Conservation (phyloP, 2,329 filamentous ascomycete species). For the Beauveria rudraprayagi region DNA sequence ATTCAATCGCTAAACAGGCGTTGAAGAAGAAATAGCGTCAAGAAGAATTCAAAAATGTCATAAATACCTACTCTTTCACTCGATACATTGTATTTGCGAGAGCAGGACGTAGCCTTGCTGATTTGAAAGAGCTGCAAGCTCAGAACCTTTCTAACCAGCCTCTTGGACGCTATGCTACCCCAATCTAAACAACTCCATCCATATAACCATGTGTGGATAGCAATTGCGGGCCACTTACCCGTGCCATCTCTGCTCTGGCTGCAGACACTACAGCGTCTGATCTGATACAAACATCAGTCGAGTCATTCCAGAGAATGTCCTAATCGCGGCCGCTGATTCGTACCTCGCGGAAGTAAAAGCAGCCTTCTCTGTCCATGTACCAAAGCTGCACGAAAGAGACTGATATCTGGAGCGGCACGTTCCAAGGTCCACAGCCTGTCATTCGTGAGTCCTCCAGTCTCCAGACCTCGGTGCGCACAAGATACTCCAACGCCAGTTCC, state of each 20-base stretch:
- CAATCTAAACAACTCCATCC: neutral
- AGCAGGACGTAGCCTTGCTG: neutral
- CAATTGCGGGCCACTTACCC: conserved; percentile 8
- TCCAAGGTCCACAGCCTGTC: conserved; percentile 3
- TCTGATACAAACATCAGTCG: conserved; percentile 16
- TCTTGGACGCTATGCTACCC: neutral
- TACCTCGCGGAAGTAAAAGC: neutral
- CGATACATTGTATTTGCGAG: neutral
- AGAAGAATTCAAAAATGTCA: no score
- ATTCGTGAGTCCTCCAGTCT: neutral
- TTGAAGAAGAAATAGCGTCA: neutral
- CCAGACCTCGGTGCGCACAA: conserved; percentile 5
- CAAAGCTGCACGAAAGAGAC: conserved; percentile 10
- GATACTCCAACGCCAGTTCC: conserved; percentile 13
- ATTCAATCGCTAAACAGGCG: neutral
- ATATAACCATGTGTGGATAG: conserved; percentile 9
- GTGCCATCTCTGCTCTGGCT: neutral
- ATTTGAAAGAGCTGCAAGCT: neutral
- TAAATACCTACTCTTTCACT: no score
- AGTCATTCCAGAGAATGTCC: conserved; percentile 23
- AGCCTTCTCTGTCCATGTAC: conserved; percentile 6
- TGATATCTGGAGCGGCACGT: neutral
- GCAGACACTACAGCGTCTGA: neutral
- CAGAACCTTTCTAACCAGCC: conserved; percentile 1
- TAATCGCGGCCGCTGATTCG: conserved; percentile 10